Conservation (phyloP, 805 yeast genomes). For the Candida ortonii region DNA sequence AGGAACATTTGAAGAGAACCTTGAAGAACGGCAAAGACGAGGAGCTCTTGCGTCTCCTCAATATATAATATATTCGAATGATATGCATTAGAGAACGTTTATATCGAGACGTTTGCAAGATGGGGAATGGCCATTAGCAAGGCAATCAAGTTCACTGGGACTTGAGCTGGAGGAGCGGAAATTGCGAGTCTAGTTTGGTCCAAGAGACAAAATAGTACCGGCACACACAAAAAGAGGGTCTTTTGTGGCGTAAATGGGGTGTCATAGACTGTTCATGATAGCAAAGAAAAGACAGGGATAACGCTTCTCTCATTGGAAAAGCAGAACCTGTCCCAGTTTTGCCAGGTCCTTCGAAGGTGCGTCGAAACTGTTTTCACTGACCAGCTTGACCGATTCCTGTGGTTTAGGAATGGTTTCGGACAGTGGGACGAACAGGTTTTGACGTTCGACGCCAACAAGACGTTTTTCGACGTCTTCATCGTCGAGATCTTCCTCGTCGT, state of each 20-base stretch:
- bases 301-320: background rate
- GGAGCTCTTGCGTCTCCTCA: conserved; percentile 19
- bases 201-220: too few relatives aligned
- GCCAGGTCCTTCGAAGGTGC: conserved; percentile 5
- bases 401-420: conserved; percentile 5
- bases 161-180: too few relatives aligned
- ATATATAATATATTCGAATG: too few relatives aligned
- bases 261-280: too few relatives aligned
- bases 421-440: conserved; percentile 8
- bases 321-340: conserved; percentile 5
- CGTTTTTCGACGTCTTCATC: conserved; percentile 10
- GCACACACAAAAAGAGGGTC: too few relatives aligned
- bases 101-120: too few relatives aligned
- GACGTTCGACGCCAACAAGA: conserved; percentile 7
- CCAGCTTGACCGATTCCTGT: conserved; percentile 7
- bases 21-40: conserved; percentile 23
- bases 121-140: too few relatives aligned
- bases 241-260: too few relatives aligned
- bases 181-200: too few relatives aligned
- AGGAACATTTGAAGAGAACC: conserved; percentile 15
- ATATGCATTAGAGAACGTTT: too few relatives aligned
- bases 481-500: conserved; percentile 13
- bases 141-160: too few relatives aligned
- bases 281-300: too few relatives aligned
- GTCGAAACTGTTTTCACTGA: conserved; percentile 6